A percentile compares a stretch with the other conserved stretches of the same genome.
These are phyloP conservation scores for Apiotrichum porosum DNA, from an alignment of 1,284 basidiomycete genomes.

Conservation along the genomic window DNA sequence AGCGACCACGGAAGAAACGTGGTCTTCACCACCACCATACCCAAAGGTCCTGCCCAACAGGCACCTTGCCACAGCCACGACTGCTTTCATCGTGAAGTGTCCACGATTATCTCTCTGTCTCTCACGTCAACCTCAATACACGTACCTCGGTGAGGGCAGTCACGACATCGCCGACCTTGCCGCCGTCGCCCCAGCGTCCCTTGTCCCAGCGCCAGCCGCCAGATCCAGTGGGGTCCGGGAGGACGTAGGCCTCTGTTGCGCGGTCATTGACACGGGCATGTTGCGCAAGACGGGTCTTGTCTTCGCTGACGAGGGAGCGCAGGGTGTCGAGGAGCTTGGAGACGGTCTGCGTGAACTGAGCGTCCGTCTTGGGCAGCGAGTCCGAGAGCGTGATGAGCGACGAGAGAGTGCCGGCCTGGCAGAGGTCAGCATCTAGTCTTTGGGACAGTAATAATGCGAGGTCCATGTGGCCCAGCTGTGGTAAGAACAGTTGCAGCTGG, in stretches of 20 bases:
- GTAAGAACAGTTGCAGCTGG: too few species aligned
- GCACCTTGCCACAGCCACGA: too few species aligned
- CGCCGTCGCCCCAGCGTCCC: slow-evolving; percentile 75
- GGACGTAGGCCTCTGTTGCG: slow-evolving; percentile 72
- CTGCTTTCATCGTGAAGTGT: too few species aligned
- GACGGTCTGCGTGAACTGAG: slow-evolving; percentile 78
- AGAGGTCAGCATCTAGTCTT: too few species aligned
- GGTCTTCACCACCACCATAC: neutral
- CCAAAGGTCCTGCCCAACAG: too few species aligned
- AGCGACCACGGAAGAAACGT: neutral
- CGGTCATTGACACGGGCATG: slow-evolving; percentile 74
- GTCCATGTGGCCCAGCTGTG: too few species aligned
- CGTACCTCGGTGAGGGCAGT: slow-evolving; percentile 75
- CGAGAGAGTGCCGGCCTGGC: slow-evolving; percentile 91
- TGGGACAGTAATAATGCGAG: too few species aligned
- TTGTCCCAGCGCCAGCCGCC: slow-evolving; percentile 75
- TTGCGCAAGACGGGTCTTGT: slow-evolving; percentile 72
- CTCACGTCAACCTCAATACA: neutral
- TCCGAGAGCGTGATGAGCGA: slow-evolving; percentile 85
- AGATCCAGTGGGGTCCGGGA: slow-evolving; percentile 23
- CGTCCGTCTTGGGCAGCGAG: slow-evolving; percentile 84
- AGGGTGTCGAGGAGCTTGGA: slow-evolving; percentile 94
- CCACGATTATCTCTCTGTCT: too few species aligned
- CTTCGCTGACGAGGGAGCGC: slow-evolving; percentile 84
- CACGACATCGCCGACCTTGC: slow-evolving; percentile 71